Percentiles rank a stretch among this genome's conserved stretches.
These are phyloP conservation scores for Tetraselmis chui DNA, from an alignment of 139 green algal species.

Conservation along the genomic window DNA sequence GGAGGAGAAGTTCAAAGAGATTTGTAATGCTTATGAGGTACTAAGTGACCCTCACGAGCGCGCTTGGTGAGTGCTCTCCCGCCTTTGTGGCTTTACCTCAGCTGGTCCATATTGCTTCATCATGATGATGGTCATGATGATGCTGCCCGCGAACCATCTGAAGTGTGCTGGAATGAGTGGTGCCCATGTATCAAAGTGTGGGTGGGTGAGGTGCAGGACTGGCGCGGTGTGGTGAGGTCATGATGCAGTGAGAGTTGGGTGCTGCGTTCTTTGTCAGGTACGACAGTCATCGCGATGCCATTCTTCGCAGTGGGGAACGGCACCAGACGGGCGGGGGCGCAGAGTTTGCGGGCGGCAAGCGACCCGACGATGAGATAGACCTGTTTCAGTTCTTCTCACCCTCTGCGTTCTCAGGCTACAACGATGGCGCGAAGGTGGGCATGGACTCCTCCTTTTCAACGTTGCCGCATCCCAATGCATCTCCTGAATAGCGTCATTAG, in stretches of 20 bases:
- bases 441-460: too few species aligned
- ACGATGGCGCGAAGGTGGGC: slow-evolving; percentile 56
- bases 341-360: slow-evolving; percentile 24
- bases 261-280: slow-evolving; percentile 65
- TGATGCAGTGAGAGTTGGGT: too few species aligned
- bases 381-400: slow-evolving; percentile 77
- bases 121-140: too few species aligned
- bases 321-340: slow-evolving; percentile 64
- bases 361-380: slow-evolving; percentile 66
- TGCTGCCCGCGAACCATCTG: too few species aligned
- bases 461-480: too few species aligned
- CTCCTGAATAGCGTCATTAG: slow-evolving; percentile 5
- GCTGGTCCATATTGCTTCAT: too few species aligned
- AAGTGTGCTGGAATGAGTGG: too few species aligned
- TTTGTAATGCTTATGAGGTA: slow-evolving; percentile 94
- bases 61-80: slow-evolving; percentile 65
- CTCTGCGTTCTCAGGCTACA: slow-evolving; percentile 73
- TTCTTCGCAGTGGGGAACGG: slow-evolving; percentile 60
- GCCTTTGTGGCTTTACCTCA: too few species aligned
- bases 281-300: slow-evolving; percentile 81
- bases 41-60: slow-evolving; percentile 87
- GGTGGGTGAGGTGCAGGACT: too few species aligned
- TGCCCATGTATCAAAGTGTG: too few species aligned
- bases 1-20: slow-evolving; percentile 80
- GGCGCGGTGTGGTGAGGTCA: too few species aligned